Base-by-base conservation (phyloP, 2,329 filamentous ascomycete genomes). In the Colletotrichum liaoningense region DNA sequence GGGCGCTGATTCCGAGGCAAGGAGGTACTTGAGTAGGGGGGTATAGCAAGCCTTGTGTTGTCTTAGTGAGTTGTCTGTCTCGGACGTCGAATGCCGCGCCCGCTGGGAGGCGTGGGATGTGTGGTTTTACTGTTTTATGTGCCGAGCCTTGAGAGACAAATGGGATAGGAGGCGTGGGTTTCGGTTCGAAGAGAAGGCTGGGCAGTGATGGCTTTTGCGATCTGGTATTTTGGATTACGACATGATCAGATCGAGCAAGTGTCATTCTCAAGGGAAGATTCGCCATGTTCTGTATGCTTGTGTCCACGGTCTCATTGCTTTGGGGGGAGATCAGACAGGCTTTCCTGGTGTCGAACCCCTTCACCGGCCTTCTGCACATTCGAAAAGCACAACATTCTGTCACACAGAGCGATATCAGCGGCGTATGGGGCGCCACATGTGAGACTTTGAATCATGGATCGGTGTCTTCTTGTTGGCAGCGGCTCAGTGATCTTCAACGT, bases 61-160 rank as follows among this genome's bases (percentile, higher is more conserved):
- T 33, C 28, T 38, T 58, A 52, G 63, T 56, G 63, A 46, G 56
- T 19, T 63, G 60, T 66, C 52, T 65, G 63, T 65, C 63, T 65
- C 63, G 63, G 63, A 58, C 49, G 30, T 28, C 3, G 22, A 52
- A 33, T 54, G 12, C 28, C 38, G 59, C 42, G 59, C 46, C 24
- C 28, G 46, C 28, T 35, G 33, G 24, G 22, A 49, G 52, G 28
- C 46, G 60, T 63, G 60, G 46, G 46, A 26, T 38, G 7, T 22
- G 4, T 19, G 26, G 12, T 33, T 26, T 19, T 33, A 11, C 42
- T 46, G 28, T 28, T 22, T 33, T 22, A 4, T 54, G 14, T 63
- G 8, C 46, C 12, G 46, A 49, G 8, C 28, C 24, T 22, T 54
- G 46, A 54, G n/a, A 63, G 42, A 35, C 12, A 63, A 22, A 49